These are phyloP conservation scores for Cokeromyces recurvatus DNA, from an alignment of 371 early-diverging fungal species.

Conservation along the genomic window DNA sequence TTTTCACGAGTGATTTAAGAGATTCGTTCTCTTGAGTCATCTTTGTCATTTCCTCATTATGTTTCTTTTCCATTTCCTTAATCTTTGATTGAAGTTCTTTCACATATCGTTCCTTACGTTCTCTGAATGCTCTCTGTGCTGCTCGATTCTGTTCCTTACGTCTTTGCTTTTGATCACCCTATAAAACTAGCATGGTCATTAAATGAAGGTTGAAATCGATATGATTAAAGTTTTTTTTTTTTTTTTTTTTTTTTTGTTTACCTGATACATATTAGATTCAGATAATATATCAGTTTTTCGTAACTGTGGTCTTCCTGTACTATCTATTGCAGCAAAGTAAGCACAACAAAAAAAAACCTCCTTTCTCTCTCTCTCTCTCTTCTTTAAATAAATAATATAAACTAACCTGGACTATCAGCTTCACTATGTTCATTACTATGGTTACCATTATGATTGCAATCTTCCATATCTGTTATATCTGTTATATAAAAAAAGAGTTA, in stretches of 20 bases:
- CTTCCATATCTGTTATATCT: constrained; percentile 7
- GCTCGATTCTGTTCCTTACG: constrained; percentile 66
- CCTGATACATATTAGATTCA: neutral
- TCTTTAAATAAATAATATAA: too few relatives aligned
- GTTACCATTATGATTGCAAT: neutral
- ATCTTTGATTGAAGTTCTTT: constrained; percentile 49
- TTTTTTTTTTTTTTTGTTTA: too few relatives aligned
- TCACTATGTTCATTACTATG: constrained; percentile 8
- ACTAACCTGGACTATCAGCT: constrained; percentile 21
- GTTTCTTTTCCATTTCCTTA: constrained; percentile 15
- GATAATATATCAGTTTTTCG: constrained; percentile 4
- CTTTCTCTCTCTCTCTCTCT: too few relatives aligned
- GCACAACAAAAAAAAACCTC: too few relatives aligned
- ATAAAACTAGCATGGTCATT: too few relatives aligned
- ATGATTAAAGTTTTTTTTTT: too few relatives aligned
- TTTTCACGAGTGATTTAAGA: constrained; percentile 29
- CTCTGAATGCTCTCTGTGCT: constrained; percentile 68
- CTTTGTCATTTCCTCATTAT: constrained; percentile 6
- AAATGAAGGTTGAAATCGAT: too few relatives aligned
- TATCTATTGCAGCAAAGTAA: too few relatives aligned
- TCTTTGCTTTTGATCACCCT: constrained; percentile 32
- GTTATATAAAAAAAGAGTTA: neutral
- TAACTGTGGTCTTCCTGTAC: constrained; percentile 2
- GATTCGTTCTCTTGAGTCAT: constrained; percentile 13
- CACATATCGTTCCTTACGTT: constrained; percentile 63